Evolutionary conservation across 306 rosid genomes (phyloP).

Genomic region (Rosa lucieae): DNA sequence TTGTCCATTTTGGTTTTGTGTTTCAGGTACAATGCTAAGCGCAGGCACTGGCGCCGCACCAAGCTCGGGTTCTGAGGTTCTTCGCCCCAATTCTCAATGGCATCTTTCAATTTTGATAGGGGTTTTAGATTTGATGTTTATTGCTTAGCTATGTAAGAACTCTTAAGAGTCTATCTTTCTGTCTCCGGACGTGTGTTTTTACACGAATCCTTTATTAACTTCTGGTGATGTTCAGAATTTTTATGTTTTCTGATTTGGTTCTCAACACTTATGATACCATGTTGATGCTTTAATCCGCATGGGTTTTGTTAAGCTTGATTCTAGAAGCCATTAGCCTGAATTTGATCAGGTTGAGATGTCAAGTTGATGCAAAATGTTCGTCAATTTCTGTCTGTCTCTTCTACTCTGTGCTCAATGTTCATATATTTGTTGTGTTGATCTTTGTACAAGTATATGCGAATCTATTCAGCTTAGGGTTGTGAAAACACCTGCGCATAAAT

Average conservation of each 20-base stretch:
- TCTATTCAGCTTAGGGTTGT: neutral
- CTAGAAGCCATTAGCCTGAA: neutral
- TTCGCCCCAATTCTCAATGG: constrained; percentile 6
- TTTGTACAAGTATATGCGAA: neutral
- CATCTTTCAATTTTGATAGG: neutral
- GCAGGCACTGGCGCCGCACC: constrained; percentile 68
- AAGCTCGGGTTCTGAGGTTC: constrained; percentile 52
- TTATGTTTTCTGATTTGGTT: neutral
- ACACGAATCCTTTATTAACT: neutral
- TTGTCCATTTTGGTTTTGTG: neutral
- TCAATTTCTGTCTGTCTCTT: neutral
- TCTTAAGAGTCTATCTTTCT: constrained; percentile 1
- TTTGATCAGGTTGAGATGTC: neutral
- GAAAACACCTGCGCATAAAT: neutral
- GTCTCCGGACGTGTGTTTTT: neutral
- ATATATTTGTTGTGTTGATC: neutral
- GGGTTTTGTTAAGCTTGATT: neutral
- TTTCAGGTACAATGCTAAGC: constrained; percentile 57
- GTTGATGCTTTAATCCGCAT: neutral
- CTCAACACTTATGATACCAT: neutral
- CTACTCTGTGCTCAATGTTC: neutral
- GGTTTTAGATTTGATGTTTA: neutral
- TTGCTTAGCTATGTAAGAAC: constrained; percentile 1
- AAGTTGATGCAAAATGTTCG: neutral
- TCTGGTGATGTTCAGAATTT: neutral